These are phyloP conservation scores for Microsporum ferrugineum DNA, from an alignment of 2,329 filamentous ascomycete species.

Conservation along the genomic window DNA sequence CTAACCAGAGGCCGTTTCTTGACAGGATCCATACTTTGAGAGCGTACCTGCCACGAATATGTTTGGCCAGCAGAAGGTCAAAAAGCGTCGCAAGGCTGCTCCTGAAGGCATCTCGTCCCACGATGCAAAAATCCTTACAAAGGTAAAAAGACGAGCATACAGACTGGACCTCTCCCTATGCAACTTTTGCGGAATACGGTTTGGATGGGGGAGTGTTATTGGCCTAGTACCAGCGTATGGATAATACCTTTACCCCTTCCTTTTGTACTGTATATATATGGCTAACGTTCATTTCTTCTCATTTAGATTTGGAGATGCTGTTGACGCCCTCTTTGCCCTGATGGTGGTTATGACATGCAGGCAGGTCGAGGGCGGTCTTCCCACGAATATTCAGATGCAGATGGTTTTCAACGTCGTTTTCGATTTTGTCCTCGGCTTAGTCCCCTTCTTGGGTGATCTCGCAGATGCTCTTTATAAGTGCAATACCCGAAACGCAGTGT, in stretches of 20 bases:
- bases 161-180: slow-evolving; percentile 75
- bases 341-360: slow-evolving; percentile 63
- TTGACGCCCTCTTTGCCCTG: slow-evolving; percentile 62
- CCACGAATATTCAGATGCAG: slow-evolving; percentile 43
- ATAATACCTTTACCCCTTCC: slow-evolving; percentile 1
- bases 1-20: slow-evolving; percentile 6
- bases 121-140: slow-evolving; percentile 71
- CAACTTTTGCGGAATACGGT: slow-evolving; percentile 66
- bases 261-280: background rate
- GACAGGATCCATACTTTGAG: slow-evolving; percentile 82
- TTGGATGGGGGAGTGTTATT: slow-evolving; percentile 83
- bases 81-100: slow-evolving; percentile 74
- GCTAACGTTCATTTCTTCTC: background rate
- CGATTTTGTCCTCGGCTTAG: slow-evolving; percentile 39
- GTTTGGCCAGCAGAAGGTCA: slow-evolving; percentile 54
- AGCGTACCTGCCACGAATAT: slow-evolving; percentile 62
- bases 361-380: slow-evolving; percentile 64
- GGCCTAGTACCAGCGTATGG: slow-evolving; percentile 71
- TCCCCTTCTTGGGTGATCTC: slow-evolving; percentile 41
- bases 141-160: slow-evolving; percentile 76
- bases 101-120: slow-evolving; percentile 72
- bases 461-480: slow-evolving; percentile 38
- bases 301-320: slow-evolving; percentile 58
- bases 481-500: slow-evolving; percentile 38
- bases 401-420: slow-evolving; percentile 70